Base-by-base conservation (phyloP, 2,329 filamentous ascomycete genomes). In the Aureobasidium sp. region DNA sequence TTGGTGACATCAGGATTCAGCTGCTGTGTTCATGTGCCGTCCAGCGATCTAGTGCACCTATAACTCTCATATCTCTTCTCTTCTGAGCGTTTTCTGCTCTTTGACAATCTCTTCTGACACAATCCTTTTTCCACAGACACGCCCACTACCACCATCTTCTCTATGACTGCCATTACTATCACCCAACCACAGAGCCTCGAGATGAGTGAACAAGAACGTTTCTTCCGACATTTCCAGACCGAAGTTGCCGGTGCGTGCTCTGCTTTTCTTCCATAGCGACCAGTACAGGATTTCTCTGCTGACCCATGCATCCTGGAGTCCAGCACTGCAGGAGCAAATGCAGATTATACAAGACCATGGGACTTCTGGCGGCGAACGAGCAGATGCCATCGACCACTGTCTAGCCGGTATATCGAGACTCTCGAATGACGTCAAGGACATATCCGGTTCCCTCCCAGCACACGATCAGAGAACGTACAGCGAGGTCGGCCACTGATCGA, bases 401-500 rank as follows among this genome's bases (percentile, higher is more conserved):
- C 81, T 96, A 15, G 85, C 88, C 17, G 84, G 85, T 64, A 94
- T 97, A 68, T 86, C 89, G 33, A 84, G 85, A 62, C 81, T 97
- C 17, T 91, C 91, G 1, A 88, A 88, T 66, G 87, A 94, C 68
- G 89, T 97, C 42, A 87, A 90, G 67, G 91, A 97, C 75, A 89
- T 90, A 0, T 85, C 88, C 1, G 86, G 87, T 61, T 91, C 87
- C 67, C 84, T 96, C 17, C 91, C 94, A 2, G 85, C 91, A 8
- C 95, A 97, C 71, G 94, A 97, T 70, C 90, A 94, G 73, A 85
- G 90, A 67, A 87, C 88, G 27, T 97, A 96, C 71, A 84, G 87
- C 47, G 86, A 92, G 77, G 90, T 91, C 75, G 60, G 69, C 63
- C n/a, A 27, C 27, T 27, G 15, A 44, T 1, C 9, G 14, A 19